Evolutionary conservation across 2,329 filamentous ascomycete genomes (phyloP).

Genomic region (Blastomyces gilchristii): DNA sequence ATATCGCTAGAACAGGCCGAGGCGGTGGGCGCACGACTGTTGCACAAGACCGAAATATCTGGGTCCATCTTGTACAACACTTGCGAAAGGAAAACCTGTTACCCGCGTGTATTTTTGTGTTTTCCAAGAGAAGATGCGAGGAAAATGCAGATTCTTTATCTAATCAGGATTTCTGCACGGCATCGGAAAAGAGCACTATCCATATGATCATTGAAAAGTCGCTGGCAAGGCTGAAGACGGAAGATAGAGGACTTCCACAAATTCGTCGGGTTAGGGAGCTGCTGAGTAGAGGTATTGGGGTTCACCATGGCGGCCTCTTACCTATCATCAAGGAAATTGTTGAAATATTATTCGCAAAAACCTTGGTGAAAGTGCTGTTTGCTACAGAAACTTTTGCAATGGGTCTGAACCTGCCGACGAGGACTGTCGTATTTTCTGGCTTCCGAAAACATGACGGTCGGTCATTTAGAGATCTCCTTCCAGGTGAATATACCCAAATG

Average conservation of each 20-base stretch:
- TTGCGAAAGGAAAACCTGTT: constrained; percentile 77
- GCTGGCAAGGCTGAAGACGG: constrained; percentile 77
- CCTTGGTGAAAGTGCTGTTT: constrained; percentile 91
- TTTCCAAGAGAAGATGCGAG: constrained; percentile 95
- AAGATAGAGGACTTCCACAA: constrained; percentile 83
- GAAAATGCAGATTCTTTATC: constrained; percentile 92
- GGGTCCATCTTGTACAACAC: constrained; percentile 91
- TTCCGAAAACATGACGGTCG: constrained; percentile 95
- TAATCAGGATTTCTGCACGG: constrained; percentile 90
- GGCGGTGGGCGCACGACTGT: constrained; percentile 78
- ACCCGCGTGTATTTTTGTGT: constrained; percentile 94
- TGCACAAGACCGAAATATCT: constrained; percentile 89
- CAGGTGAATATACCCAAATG: constrained; percentile 98
- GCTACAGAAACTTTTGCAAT: constrained; percentile 98
- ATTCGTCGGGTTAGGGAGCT: constrained; percentile 81
- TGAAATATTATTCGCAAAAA: constrained; percentile 90
- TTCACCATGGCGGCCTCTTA: constrained; percentile 87
- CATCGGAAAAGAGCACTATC: constrained; percentile 87
- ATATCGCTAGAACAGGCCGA: constrained; percentile 81
- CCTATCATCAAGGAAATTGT: constrained; percentile 98
- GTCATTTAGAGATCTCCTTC: constrained; percentile 77
- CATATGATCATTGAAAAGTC: constrained; percentile 98
- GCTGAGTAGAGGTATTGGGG: constrained; percentile 77
- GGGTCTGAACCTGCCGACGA: constrained; percentile 89
- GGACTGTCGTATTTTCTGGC: constrained; percentile 94